A percentile compares a stretch with the other conserved stretches of the same genome.
Evolutionary conservation across 495 filamentous ascomycete species (phyloP).

Genomic region (Aspergillus avenaceus): DNA sequence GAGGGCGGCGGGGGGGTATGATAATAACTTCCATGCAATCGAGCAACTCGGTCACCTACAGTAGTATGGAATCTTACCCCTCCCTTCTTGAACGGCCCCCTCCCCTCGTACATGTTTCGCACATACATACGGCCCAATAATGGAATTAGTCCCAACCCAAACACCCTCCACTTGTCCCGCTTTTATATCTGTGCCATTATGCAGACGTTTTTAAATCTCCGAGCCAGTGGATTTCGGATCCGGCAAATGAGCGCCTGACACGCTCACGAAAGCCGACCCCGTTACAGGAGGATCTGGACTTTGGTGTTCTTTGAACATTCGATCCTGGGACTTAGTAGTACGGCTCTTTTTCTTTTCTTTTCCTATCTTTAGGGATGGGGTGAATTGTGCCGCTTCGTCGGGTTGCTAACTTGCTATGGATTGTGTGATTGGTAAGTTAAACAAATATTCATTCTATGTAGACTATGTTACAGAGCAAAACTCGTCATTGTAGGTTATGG

Average conservation of each 20-base stretch:
- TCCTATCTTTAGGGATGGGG: no score
- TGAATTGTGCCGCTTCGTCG: neutral
- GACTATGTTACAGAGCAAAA: no score
- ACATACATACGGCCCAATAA: neutral
- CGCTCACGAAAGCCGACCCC: neutral
- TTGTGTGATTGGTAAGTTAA: neutral
- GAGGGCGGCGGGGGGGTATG: no score
- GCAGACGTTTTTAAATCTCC: neutral
- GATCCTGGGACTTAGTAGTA: neutral
- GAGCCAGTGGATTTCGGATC: neutral
- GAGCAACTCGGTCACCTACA: no score
- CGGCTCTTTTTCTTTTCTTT: neutral
- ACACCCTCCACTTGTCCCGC: neutral
- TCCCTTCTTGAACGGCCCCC: no score
- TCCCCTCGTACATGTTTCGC: no score
- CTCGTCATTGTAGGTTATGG: no score
- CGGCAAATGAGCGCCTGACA: constrained; percentile 7
- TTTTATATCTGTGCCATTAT: neutral
- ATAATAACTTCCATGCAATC: no score
- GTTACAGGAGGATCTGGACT: neutral
- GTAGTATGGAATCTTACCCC: no score
- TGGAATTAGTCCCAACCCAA: neutral
- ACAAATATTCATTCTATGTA: neutral
- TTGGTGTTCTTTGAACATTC: neutral
- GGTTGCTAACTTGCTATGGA: neutral